phyloP scores from a whole-genome alignment of 2,329 filamentous ascomycete species.

The Endocalyx cinctus region DNA sequence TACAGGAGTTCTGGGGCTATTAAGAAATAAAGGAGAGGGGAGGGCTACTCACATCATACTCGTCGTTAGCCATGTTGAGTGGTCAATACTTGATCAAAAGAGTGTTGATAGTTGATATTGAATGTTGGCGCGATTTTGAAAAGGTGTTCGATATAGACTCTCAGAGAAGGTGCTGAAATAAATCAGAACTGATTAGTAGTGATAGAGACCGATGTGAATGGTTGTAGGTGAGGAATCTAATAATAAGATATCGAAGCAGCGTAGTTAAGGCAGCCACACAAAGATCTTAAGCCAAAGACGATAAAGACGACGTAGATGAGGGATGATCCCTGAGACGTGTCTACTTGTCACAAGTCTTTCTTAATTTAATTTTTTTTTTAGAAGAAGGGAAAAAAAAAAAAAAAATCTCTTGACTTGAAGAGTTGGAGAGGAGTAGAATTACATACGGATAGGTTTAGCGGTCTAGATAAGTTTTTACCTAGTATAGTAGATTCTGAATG shows the following conservation, averaged over 20 bases:
- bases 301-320: too few species aligned
- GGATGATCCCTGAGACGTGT: too few species aligned
- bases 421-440: too few species aligned
- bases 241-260: background rate
- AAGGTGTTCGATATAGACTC: too few species aligned
- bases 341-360: background rate
- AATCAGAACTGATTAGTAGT: too few species aligned
- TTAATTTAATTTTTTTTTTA: background rate
- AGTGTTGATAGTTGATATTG: background rate
- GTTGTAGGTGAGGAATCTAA: slow-evolving; percentile 1
- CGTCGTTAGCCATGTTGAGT: slow-evolving; percentile 93
- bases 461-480: too few species aligned
- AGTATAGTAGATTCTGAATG: too few species aligned
- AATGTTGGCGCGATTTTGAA: too few species aligned
- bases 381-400: background rate
- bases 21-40: slow-evolving; percentile 19
- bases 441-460: too few species aligned
- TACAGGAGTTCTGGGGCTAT: slow-evolving; percentile 13
- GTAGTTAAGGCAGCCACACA: background rate
- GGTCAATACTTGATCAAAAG: slow-evolving; percentile 10
- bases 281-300: too few species aligned
- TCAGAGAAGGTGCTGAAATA: too few species aligned
- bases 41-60: slow-evolving; percentile 84
- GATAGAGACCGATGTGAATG: background rate
- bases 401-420: too few species aligned